Evolutionary conservation across 176 grass and related monocot species (phyloP), one percentile per base, ranked within the genome.

Genomic region (Juncus effusus): DNA sequence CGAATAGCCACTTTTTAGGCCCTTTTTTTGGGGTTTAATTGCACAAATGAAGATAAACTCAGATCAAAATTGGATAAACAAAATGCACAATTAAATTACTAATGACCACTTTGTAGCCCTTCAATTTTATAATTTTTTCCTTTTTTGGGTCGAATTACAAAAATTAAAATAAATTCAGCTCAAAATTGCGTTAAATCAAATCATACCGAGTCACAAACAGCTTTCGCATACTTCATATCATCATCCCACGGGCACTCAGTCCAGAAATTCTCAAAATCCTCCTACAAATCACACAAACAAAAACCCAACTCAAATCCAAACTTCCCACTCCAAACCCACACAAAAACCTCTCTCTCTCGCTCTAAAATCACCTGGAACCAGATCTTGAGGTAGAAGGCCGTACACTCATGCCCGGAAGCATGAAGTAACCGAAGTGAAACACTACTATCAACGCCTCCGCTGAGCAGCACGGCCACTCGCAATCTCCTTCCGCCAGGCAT

Each of bases 171-270:
- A 47, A 47, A 47, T 2, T 47, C 6, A 47, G 44, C 6, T 6
- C 6, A 45, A 45, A 45, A 4, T 47, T 47, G 44, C 6, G 2
- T 47, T 47, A 47, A 47, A 13, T 56, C 60, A 56, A 44, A 72
- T 40, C 8, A 72, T 72, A 99, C 94, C 80, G 88, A 81, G 77
- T 97, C 83, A 82, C 94, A 92, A 11, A 97, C 83, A 51, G 82
- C 75, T 55, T 60, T 87, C 54, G 85, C 88, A 78, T 87, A 93
- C 78, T 89, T 93, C 14, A 99, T 79, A 64, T 99, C 88, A n/a
- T 99, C 88, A 54, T 93, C 94, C 94, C 94, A 99, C 5, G 94
- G 88, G 73, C 94, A 99, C 62, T 99, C 85, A n/a, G 94, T 89
- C 94, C 88, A 99, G 72, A 99, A 93, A 35, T 99, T 99, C 58